Percentiles rank a stretch among this genome's conserved stretches.
Evolutionary conservation across 345 rosid species (phyloP).

Genomic region (Dimocarpus longan): DNA sequence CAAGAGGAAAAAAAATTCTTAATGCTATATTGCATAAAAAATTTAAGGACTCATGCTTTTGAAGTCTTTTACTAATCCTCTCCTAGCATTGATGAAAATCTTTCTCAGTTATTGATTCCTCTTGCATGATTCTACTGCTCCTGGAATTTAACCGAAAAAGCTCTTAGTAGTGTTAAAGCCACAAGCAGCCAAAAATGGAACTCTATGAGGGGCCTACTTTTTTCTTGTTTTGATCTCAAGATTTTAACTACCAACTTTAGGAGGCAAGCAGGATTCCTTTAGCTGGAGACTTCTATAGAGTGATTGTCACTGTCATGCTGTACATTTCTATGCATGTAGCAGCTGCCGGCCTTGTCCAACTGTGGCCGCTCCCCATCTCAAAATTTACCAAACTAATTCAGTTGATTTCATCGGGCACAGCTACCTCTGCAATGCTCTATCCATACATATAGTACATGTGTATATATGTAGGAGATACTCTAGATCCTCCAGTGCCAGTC

Average conservation of each 20-base stretch:
- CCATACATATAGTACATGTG: neutral
- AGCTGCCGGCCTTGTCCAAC: neutral
- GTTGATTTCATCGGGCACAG: conserved; percentile 9
- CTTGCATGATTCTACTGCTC: neutral
- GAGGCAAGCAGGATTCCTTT: neutral
- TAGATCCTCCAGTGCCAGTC: neutral
- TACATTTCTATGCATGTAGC: neutral
- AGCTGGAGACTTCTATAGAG: too few species aligned
- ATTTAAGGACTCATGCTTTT: neutral
- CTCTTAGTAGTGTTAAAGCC: neutral
- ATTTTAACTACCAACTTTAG: neutral
- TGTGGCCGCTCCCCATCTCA: neutral
- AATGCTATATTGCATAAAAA: conserved; percentile 8
- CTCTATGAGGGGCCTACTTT: neutral
- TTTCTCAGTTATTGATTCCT: neutral
- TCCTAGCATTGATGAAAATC: neutral
- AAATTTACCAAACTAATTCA: neutral
- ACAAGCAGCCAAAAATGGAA: neutral
- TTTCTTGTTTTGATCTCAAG: neutral
- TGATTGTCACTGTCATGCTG: neutral
- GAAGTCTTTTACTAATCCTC: neutral
- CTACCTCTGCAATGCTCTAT: neutral
- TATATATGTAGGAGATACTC: conserved; percentile 8
- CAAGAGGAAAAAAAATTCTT: neutral
- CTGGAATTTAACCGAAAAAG: neutral